A percentile compares a stretch with the other conserved stretches of the same genome.
These are phyloP conservation scores for Suillus placidus DNA, from an alignment of 768 basidiomycete species.

Conservation along the genomic window DNA sequence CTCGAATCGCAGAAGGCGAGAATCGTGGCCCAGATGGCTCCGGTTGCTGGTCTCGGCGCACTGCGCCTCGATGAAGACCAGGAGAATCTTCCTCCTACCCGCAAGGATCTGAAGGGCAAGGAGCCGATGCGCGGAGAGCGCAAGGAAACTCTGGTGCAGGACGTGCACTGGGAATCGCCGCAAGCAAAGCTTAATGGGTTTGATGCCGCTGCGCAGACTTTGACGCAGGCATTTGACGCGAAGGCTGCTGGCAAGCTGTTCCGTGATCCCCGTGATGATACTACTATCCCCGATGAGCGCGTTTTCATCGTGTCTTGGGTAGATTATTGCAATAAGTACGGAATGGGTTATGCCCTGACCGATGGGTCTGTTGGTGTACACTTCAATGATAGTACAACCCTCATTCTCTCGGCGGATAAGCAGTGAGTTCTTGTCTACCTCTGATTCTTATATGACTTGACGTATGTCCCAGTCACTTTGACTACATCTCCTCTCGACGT, in stretches of 20 bases:
- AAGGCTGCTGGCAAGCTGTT: conserved; percentile 65
- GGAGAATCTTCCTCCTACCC: conserved; percentile 37
- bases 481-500: conserved; percentile 76
- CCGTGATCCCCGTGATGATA: conserved; percentile 61
- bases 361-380: conserved; percentile 95
- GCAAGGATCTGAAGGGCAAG: conserved; percentile 35
- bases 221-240: conserved; percentile 68
- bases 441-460: not conserved
- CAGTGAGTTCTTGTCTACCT: conserved; percentile 52
- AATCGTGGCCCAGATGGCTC: conserved; percentile 93
- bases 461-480: conserved; percentile 67
- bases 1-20: conserved; percentile 89
- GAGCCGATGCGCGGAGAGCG: conserved; percentile 30
- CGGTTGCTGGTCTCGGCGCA: conserved; percentile 34
- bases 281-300: conserved; percentile 59
- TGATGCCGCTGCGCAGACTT: conserved; percentile 60
- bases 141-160: conserved; percentile 19
- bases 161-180: conserved; percentile 26
- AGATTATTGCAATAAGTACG: conserved; percentile 98
- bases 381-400: conserved; percentile 92
- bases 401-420: conserved; percentile 86
- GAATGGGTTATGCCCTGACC: conserved; percentile 98
- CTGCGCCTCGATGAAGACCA: conserved; percentile 38
- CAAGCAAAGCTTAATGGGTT: conserved; percentile 55
- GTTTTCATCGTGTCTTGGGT: conserved; percentile 99